Base-by-base conservation (phyloP, 768 basidiomycete species). In the Pleurotus sapidus region DNA sequence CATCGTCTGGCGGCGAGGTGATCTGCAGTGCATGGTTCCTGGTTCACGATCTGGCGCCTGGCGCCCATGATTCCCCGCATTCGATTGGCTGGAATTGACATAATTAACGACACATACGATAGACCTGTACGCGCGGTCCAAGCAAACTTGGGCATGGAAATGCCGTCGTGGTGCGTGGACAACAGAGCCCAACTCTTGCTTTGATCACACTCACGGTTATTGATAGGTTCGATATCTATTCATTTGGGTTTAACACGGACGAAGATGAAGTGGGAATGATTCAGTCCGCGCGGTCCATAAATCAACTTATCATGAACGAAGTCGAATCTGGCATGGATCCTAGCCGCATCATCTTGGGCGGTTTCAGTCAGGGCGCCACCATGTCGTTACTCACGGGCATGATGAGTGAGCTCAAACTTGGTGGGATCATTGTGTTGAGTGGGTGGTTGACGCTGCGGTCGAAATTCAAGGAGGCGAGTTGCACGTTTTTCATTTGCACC, bases 221-320 rank as follows among this genome's bases (percentile, higher is more conserved):
- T 54, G 38, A 51, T 60, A 91, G 89, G 90, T 95, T 91, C 70
- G 91, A 95, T 68, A 81, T 95, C 40, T 72, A 72, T 43, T 80
- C 82, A 14, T 89, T 91, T 67, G 81, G 81, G 50, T 78, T 86
- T 63, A 72, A 80, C 57, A 70, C 73, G 47, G 66, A 67, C 3
- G 93, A 96, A 70, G 95, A 97, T 67, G 86, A 91, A 65, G 58
- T 62, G 11, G 91, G 91, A 43, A 89, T 97, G 83, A 76, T 89
- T 30, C 68, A 81, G 27, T 84, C 89, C 30, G 80, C 83, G 6
- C 72, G 76, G 25, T 69, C 77, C 24, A 76, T 96, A 63, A 86
- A 86, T 64, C 72, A 80, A 57, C 74, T 95, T 61, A 86, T 98
- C 65, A 76, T 82, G 11, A 76, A 79, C 2, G 95, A 98, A 70